Evolutionary conservation across 305 asterid species (phyloP).

Genomic region (Coffea humblotiana): DNA sequence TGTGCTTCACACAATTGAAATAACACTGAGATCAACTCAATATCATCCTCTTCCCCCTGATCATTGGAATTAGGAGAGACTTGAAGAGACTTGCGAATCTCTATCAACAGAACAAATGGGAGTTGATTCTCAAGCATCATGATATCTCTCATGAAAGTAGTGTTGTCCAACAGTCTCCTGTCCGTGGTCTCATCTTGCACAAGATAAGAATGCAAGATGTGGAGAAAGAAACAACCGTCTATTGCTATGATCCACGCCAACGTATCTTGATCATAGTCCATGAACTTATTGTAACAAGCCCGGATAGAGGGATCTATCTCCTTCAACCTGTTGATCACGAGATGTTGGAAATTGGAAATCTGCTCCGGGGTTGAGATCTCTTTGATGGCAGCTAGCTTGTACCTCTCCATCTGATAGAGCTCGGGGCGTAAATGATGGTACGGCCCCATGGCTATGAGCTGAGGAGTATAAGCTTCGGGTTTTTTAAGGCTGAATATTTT

Average conservation of each 20-base stretch:
- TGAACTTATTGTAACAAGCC: conserved; percentile 43
- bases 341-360: conserved; percentile 17
- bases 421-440: conserved; percentile 55
- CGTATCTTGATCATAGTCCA: conserved; percentile 41
- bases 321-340: conserved; percentile 23
- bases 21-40: conserved; percentile 13
- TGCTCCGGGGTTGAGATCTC: conserved; percentile 29
- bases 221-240: conserved; percentile 43
- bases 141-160: conserved; percentile 23
- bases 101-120: conserved; percentile 30
- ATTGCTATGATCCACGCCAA: conserved; percentile 53
- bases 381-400: conserved; percentile 39
- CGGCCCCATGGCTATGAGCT: conserved; percentile 47
- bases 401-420: conserved; percentile 39
- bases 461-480: conserved; percentile 51
- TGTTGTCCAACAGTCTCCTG: conserved; percentile 17
- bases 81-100: conserved; percentile 21
- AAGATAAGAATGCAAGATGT: conserved; percentile 16
- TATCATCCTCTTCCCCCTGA: neutral
- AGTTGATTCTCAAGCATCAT: conserved; percentile 51
- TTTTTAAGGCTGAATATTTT: conserved; percentile 26
- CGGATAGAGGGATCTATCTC: conserved; percentile 35
- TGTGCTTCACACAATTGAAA: conserved; percentile 25
- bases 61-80: neutral
- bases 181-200: neutral